These are phyloP conservation scores for Albatrellus sp. DNA, from an alignment of 1,284 basidiomycete species.

Conservation along the genomic window DNA sequence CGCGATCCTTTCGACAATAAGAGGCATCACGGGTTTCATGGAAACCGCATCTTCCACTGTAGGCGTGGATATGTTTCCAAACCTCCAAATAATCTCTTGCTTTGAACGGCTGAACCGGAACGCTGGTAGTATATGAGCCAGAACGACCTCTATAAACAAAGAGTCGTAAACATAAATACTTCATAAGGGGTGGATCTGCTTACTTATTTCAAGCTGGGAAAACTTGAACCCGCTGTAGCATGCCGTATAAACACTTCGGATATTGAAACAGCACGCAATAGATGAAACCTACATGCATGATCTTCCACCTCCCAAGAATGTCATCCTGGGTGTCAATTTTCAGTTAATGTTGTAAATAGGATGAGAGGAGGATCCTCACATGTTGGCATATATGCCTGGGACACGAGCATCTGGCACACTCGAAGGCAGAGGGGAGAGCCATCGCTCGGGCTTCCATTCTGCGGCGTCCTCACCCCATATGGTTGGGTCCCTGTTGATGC, in stretches of 20 bases:
- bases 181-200: not conserved
- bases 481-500: not conserved
- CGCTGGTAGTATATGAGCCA: no score
- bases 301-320: not conserved
- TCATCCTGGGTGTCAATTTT: not conserved
- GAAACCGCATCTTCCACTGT: no score
- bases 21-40: no score
- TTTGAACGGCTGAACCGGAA: no score
- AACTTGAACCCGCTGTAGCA: not conserved
- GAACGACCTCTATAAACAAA: no score
- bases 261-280: not conserved
- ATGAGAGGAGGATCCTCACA: constrained; percentile 7
- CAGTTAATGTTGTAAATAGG: not conserved
- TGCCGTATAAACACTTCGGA: not conserved
- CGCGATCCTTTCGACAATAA: no score
- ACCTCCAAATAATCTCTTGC: no score
- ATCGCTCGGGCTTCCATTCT: not conserved
- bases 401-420: not conserved
- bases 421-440: not conserved
- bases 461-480: not conserved
- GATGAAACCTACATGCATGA: not conserved
- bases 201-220: no score
- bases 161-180: no score
- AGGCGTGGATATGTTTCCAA: no score
- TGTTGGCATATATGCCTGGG: not conserved